Conservation (phyloP, 2,329 filamentous ascomycete species). For the Fusarium compactum region DNA sequence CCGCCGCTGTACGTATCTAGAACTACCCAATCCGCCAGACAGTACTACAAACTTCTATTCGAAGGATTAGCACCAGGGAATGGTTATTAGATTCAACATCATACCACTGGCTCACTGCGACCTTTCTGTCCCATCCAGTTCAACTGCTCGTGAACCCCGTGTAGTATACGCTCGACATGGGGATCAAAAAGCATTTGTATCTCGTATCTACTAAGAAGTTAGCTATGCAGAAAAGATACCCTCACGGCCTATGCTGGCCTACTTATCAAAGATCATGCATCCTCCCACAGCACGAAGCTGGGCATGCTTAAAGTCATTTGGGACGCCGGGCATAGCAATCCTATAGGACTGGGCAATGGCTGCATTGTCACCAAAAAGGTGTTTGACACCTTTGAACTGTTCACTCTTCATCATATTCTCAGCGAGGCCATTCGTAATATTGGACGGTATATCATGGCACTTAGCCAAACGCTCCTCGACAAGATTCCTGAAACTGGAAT, state of each 20-base stretch:
- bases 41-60: no score
- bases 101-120: neutral
- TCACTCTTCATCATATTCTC: neutral
- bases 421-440: neutral
- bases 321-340: neutral
- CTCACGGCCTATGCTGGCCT: rapidly evolving
- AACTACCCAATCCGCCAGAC: neutral
- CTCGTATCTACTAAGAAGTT: neutral
- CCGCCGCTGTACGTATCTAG: neutral
- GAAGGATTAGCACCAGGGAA: no score
- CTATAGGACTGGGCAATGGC: neutral
- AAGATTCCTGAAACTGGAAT: neutral
- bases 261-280: neutral
- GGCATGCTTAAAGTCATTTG: neutral
- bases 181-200: neutral
- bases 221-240: neutral
- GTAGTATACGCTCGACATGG: neutral
- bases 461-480: neutral
- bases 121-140: neutral
- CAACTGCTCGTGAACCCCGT: neutral
- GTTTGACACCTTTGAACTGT: neutral
- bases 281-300: neutral
- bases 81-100: neutral
- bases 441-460: neutral
- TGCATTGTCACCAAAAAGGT: neutral